phyloP scores from a whole-genome alignment of 2,329 filamentous ascomycete species.

The Mycosphaerella arachidis region DNA sequence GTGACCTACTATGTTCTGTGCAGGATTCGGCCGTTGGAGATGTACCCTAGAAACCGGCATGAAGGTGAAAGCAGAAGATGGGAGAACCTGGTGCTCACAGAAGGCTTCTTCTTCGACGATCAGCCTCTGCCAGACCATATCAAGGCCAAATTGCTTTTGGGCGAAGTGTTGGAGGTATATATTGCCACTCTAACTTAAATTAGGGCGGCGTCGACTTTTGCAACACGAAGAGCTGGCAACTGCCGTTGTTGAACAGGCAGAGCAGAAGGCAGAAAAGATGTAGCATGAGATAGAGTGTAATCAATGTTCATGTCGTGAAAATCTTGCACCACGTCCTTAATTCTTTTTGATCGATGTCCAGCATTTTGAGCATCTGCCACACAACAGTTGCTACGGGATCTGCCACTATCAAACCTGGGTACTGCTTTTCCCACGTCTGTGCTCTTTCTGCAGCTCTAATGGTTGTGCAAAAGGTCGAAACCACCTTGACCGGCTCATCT shows the following conservation, averaged over 20 bases:
- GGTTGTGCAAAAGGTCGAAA: constrained; percentile 45
- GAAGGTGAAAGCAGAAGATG: constrained; percentile 14
- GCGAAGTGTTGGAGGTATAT: no score
- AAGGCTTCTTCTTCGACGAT: constrained; percentile 24
- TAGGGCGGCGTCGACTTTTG: no score
- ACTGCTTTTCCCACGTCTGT: constrained; percentile 36
- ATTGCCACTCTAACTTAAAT: no score
- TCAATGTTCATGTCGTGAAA: constrained; percentile 14
- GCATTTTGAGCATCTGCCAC: constrained; percentile 38
- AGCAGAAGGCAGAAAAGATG: neutral
- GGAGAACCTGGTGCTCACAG: constrained; percentile 21
- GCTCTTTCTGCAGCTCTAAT: constrained; percentile 39
- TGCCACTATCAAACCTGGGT: constrained; percentile 35
- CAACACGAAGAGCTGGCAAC: constrained; percentile 11
- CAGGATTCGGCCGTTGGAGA: constrained; percentile 16
- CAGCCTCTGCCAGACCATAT: constrained; percentile 17
- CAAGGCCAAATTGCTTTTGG: constrained; percentile 13
- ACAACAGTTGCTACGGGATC: constrained; percentile 43
- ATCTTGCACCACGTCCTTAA: constrained; percentile 37
- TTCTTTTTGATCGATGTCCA: constrained; percentile 28
- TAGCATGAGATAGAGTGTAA: neutral
- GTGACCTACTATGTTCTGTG: constrained; percentile 16
- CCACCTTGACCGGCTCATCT: constrained; percentile 30
- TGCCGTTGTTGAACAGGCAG: neutral
- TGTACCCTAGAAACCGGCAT: constrained; percentile 16